Base-by-base conservation (phyloP, 257 asterid genomes). In the Plectranthus barbatus region DNA sequence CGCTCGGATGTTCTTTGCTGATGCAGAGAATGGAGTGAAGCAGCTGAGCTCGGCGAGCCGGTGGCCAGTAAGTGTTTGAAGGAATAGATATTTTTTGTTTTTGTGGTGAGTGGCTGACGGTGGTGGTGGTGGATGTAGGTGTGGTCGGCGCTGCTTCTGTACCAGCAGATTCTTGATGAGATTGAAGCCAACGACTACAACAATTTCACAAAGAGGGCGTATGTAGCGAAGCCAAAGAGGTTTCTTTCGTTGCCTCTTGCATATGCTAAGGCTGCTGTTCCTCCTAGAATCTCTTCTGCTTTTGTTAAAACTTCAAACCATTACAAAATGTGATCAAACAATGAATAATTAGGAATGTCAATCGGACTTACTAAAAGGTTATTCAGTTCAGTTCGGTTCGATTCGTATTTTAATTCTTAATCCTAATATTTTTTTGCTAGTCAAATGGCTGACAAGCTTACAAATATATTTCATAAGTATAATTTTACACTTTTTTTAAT, bases 1-100 rank as follows among this genome's bases (percentile, higher is more conserved):
- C 67, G 99, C 97, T 1, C 81, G 96, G 60, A 87, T 82, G 62
- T 93, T 90, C 82, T 93, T 87, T 24, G 94, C 86, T 62, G 91
- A 93, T 72, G 92, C 99, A 3, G 96, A 93, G 77, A 74, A 65
- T 20, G 96, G 92, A 3, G 94, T 93, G 39, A 76, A 83, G 12
- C 85, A 93, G 75, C 97, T 93, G 75, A 87, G 86, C 76, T 68
- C 95, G 3, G 97, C 95, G n/a, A 93, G 99, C 48, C 75, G 99
- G 85, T 93, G 95, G 97, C 99, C 20, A 17, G 37, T 55, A 61
- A 20, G 54, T 3, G 5, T 47, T 26, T 26, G 31, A 5, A 26
- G 31, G 5, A 1, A 5, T 1, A 5, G 31, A 26, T 26, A 1
- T 26, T 26, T 2, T 26, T 26, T 1, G n/a, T n/a, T n/a, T n/a